Evolutionary conservation across 2,329 filamentous ascomycete species (phyloP), one percentile per base, ranked within the genome.

Genomic region (Clonostachys chloroleuca): DNA sequence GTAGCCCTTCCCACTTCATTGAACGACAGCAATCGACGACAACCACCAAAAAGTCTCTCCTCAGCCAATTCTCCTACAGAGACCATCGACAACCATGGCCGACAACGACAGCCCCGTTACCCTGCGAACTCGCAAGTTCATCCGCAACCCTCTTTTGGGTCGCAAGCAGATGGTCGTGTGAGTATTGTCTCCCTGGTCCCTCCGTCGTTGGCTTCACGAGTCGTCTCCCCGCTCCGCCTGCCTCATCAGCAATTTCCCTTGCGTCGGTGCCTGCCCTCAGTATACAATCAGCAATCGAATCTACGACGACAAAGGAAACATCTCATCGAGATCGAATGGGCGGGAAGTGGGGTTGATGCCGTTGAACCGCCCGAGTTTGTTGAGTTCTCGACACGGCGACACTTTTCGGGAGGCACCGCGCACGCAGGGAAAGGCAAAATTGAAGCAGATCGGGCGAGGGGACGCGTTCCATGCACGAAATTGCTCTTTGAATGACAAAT

Each of bases 151-250:
- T 75, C 90, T 99, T 70, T 87, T 99, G 72, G 90, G 87, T 74
- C 89, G 92, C 75, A 96, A 95, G 85, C 92, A 97, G 87, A 96
- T 97, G 90, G 92, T 96, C 78, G 89, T 96, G 92, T 96, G 90
- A 84, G 88, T 86, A 62, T 61, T 56, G 55, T 51, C 56, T 56
- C 20, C 37, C 12, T 24, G 40, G 20, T 43, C 42, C 37, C 46
- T 24, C 41, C 36, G 36, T 18, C 36, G 36, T 8, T 39, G 14
- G 10, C 9, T 39, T 17, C 4, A n/a, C 24, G 24, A 18, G 7
- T 39, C 33, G 14, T 17, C 18, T 34, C 34, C 36, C 17, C 24
- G 24, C 24, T 30, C 24, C 24, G 24, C 24, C 24, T 30, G 24
- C 24, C 24, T 18, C 40, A 24, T 42, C 16, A 24, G 16, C 13